phyloP scores from a whole-genome alignment of 164 flowering plant species.

The Nelumbo lutea region DNA sequence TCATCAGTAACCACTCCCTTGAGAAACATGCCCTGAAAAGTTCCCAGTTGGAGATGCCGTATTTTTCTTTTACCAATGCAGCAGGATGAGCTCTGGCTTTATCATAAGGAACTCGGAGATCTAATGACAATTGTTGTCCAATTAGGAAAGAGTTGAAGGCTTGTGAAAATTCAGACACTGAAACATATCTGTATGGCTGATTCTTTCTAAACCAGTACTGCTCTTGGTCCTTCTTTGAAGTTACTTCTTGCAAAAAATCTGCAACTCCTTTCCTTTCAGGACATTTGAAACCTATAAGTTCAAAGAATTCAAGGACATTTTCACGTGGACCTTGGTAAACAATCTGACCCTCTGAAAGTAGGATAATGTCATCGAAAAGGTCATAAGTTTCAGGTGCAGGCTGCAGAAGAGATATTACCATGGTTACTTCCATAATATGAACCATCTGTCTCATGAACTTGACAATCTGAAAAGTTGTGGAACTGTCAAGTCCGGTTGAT shows the following conservation, averaged over 20 bases:
- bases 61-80: conserved; percentile 30
- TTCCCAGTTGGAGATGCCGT: conserved; percentile 33
- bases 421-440: conserved; percentile 53
- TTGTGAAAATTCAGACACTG: conserved; percentile 25
- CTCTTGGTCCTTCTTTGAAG: conserved; percentile 45
- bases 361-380: conserved; percentile 59
- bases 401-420: conserved; percentile 60
- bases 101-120: conserved; percentile 28
- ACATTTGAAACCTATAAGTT: conserved; percentile 14
- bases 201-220: conserved; percentile 40
- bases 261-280: conserved; percentile 63
- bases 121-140: conserved; percentile 25
- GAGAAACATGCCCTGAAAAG: conserved; percentile 41
- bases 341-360: conserved; percentile 51
- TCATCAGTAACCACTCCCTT: conserved; percentile 50
- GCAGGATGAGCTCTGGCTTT: conserved; percentile 30
- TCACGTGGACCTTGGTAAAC: conserved; percentile 34
- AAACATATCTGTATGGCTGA: conserved; percentile 26
- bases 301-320: too few relatives aligned
- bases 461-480: conserved; percentile 62
- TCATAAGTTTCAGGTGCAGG: conserved; percentile 68
- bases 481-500: conserved; percentile 71
- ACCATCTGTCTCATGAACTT: conserved; percentile 57
- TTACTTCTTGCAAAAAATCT: conserved; percentile 65
- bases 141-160: conserved; percentile 28